Conservation (phyloP, 352 stramenopile genomes). For the Pythium plurisporium region DNA sequence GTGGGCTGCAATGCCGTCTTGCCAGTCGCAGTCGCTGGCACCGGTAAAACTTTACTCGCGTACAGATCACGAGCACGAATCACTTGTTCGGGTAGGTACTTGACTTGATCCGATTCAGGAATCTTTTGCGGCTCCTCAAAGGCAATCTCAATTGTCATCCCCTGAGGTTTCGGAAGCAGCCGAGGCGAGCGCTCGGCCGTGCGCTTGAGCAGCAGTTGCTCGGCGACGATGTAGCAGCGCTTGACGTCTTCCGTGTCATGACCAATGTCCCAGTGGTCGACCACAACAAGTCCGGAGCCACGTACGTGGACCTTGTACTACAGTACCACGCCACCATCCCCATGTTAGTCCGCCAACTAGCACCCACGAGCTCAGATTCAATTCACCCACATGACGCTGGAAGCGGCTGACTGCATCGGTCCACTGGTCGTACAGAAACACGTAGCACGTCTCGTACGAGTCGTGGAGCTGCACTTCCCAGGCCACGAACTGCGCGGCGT, state of each 20-base stretch:
- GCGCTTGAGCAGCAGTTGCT: conserved; percentile 50
- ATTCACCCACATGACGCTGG: conserved; percentile 46
- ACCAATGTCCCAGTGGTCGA: conserved; percentile 53
- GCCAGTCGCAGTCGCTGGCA: background rate
- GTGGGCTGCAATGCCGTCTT: background rate
- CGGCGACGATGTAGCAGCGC: conserved; percentile 53
- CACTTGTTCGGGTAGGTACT: conserved; percentile 38
- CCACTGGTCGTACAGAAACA: conserved; percentile 80
- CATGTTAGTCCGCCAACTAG: background rate
- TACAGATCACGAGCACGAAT: conserved; percentile 41
- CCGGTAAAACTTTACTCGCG: background rate
- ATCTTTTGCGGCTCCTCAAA: conserved; percentile 54
- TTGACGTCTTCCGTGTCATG: conserved; percentile 58
- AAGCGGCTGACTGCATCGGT: conserved; percentile 52
- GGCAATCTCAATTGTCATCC: conserved; percentile 38
- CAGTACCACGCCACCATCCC: background rate
- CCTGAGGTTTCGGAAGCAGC: conserved; percentile 34
- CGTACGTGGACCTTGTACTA: conserved; percentile 62
- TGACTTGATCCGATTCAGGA: conserved; percentile 52
- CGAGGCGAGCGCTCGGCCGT: conserved; percentile 29
- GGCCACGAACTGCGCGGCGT: conserved; percentile 47
- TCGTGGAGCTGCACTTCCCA: conserved; percentile 43
- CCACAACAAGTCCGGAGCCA: conserved; percentile 43
- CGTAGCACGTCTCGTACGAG: conserved; percentile 43
- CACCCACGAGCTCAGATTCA: background rate